phyloP scores from a whole-genome alignment of 2,329 filamentous ascomycete genomes.

The Emergomyces pasteurianus region DNA sequence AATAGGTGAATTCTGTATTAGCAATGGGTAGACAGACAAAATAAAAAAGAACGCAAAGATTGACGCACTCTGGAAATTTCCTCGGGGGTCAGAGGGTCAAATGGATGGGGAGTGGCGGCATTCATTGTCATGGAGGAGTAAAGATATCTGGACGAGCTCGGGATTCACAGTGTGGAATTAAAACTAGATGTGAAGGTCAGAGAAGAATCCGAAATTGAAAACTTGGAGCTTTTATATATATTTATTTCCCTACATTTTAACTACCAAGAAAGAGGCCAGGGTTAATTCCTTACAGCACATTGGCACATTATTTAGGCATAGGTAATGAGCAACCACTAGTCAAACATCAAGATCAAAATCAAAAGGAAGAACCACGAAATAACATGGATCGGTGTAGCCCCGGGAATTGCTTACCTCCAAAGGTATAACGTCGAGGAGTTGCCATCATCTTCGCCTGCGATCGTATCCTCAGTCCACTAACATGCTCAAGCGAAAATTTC shows the following conservation, averaged over 20 bases:
- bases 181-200: not conserved
- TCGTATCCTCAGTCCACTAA: not conserved
- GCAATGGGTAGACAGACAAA: not conserved
- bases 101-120: slow-evolving; percentile 1
- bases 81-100: slow-evolving; percentile 7
- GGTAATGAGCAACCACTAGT: not conserved
- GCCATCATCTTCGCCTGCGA: not conserved
- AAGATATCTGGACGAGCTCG: not conserved
- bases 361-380: not conserved
- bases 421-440: not conserved
- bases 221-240: not conserved
- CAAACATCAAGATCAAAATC: not conserved
- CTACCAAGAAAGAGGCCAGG: not conserved
- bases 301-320: not conserved
- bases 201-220: not conserved
- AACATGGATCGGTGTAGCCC: not conserved
- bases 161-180: not conserved
- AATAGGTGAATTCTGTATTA: not conserved
- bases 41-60: not conserved
- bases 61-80: slow-evolving; percentile 5
- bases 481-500: not conserved
- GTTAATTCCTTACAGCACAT: not conserved
- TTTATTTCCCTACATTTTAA: not conserved
- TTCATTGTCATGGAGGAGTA: not conserved
- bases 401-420: not conserved